These are phyloP conservation scores for Penicillium paneum DNA, from an alignment of 2,329 filamentous ascomycete genomes.

Conservation along the genomic window DNA sequence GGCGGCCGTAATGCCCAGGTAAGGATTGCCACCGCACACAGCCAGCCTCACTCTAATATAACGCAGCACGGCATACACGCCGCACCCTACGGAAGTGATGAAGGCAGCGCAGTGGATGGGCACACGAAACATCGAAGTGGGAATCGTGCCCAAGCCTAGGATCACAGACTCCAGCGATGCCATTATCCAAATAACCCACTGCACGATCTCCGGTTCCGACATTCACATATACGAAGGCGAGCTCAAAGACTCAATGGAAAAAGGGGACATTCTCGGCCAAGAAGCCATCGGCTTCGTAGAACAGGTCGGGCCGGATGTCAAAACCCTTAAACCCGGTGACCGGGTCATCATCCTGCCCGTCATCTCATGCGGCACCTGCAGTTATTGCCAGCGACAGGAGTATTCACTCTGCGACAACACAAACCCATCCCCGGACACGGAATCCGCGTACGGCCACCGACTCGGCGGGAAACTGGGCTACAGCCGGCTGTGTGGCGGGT, in stretches of 20 bases:
- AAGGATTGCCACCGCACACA: background rate
- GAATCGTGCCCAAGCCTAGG: conserved; percentile 33
- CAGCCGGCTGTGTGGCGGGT: conserved; percentile 33
- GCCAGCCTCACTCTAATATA: background rate
- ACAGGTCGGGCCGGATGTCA: conserved; percentile 25
- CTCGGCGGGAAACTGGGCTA: conserved; percentile 35
- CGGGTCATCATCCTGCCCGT: conserved; percentile 32
- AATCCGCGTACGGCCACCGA: conserved; percentile 28
- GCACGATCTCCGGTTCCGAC: conserved; percentile 34
- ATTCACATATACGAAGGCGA: conserved; percentile 34
- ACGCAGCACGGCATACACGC: conserved; percentile 24
- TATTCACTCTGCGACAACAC: conserved; percentile 33
- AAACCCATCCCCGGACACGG: conserved; percentile 30
- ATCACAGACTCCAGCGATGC: conserved; percentile 34
- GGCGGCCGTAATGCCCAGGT: conserved; percentile 8
- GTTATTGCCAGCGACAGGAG: conserved; percentile 30
- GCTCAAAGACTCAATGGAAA: conserved; percentile 27
- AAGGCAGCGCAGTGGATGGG: conserved; percentile 32
- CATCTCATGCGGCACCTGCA: conserved; percentile 32
- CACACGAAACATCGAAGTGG: conserved; percentile 29
- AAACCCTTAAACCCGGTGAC: conserved; percentile 23
- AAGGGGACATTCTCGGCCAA: conserved; percentile 30
- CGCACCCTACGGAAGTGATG: conserved; percentile 30
- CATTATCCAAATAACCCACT: conserved; percentile 35
- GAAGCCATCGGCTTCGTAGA: conserved; percentile 33